phyloP scores from a whole-genome alignment of 2,329 filamentous ascomycete genomes.

The Moelleriella libera region DNA sequence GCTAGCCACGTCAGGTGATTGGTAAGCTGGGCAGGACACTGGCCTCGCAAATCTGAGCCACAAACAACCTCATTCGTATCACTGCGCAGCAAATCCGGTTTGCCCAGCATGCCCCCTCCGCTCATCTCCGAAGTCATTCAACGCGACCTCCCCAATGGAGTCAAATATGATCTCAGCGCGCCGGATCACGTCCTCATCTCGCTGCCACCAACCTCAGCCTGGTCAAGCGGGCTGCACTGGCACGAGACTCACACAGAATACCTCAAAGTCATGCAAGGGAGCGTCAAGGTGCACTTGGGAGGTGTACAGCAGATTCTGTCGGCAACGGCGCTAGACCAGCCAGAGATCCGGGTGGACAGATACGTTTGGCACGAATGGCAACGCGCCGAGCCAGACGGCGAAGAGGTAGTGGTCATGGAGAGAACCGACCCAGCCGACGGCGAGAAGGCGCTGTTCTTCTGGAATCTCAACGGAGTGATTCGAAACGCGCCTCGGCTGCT shows the following conservation, averaged over 20 bases:
- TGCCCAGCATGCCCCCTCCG: neutral
- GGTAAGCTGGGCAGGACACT: neutral
- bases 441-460: constrained; percentile 32
- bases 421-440: constrained; percentile 30
- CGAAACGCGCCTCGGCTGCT: constrained; percentile 10
- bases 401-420: constrained; percentile 27
- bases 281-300: constrained; percentile 13
- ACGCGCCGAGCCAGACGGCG: constrained; percentile 17
- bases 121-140: constrained; percentile 4
- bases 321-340: constrained; percentile 7
- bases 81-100: neutral
- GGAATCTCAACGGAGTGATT: constrained; percentile 30
- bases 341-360: constrained; percentile 19
- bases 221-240: constrained; percentile 35
- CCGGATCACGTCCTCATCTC: constrained; percentile 24
- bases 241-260: constrained; percentile 32
- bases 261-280: constrained; percentile 25
- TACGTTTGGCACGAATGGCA: constrained; percentile 30
- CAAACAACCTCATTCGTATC: neutral
- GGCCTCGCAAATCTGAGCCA: neutral
- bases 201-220: constrained; percentile 25
- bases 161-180: constrained; percentile 20
- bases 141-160: constrained; percentile 8
- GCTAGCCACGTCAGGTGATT: neutral
- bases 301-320: constrained; percentile 6